Percentiles rank a stretch among this genome's conserved stretches.
Evolutionary conservation across 169 alveolate genomes (phyloP).

Genomic region (Plasmodium falciparum): DNA sequence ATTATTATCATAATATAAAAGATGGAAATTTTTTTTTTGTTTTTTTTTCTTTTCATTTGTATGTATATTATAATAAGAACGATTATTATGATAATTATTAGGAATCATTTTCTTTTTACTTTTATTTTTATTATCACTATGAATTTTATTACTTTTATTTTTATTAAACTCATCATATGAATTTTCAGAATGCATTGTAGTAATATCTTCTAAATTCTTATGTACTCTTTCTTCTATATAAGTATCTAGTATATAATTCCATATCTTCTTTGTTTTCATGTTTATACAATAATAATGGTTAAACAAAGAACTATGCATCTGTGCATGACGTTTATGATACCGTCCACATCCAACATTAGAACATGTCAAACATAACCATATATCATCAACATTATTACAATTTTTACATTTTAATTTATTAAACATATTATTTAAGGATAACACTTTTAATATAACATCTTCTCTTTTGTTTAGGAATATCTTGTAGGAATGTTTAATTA

Average conservation of each 20-base stretch:
- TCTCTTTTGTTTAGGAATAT: not conserved
- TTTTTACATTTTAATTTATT: slow-evolving; percentile 45
- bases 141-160: too few relatives aligned
- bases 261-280: slow-evolving; percentile 45
- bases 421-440: slow-evolving; percentile 1
- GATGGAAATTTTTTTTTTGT: not conserved
- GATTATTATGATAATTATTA: not conserved
- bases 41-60: not conserved
- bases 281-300: slow-evolving; percentile 67
- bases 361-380: slow-evolving; percentile 67
- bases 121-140: not conserved
- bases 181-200: not conserved
- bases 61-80: not conserved
- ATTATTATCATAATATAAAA: slow-evolving; percentile 2
- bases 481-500: not conserved
- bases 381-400: slow-evolving; percentile 51
- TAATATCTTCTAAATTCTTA: not conserved
- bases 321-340: slow-evolving; percentile 70
- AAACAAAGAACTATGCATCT: slow-evolving; percentile 36
- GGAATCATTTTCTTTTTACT: too few relatives aligned
- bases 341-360: slow-evolving; percentile 65
- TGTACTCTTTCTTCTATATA: slow-evolving; percentile 40
- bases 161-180: not conserved
- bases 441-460: not conserved
- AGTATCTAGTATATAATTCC: slow-evolving; percentile 50